phyloP scores from a whole-genome alignment of 164 flowering plant species.

The Liriodendron chinense region DNA sequence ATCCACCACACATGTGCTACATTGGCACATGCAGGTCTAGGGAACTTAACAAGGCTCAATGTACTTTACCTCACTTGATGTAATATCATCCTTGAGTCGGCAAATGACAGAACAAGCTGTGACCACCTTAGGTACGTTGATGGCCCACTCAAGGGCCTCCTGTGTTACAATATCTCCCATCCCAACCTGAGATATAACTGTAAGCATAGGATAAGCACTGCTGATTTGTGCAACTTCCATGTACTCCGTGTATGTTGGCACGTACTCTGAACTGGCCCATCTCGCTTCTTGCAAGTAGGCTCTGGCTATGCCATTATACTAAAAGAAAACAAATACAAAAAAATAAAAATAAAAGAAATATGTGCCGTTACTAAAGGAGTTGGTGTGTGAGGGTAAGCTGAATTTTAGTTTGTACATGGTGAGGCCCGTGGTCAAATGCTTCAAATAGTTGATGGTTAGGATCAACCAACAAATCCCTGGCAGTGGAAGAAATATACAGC shows the following conservation, averaged over 20 bases:
- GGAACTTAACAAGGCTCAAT: too few species aligned
- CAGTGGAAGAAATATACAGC: not conserved
- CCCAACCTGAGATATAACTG: conserved; percentile 13
- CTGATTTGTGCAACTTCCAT: conserved; percentile 9
- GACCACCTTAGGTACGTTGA: conserved; percentile 18
- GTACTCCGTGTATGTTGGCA: conserved; percentile 41
- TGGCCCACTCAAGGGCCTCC: conserved; percentile 31
- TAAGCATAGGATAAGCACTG: conserved; percentile 12
- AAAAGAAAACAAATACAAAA: not conserved
- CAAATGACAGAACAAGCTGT: not conserved
- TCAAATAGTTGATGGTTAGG: too few species aligned
- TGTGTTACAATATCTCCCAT: conserved; percentile 27
- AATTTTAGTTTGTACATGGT: too few species aligned
- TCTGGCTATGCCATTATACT: not conserved
- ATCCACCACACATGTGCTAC: too few species aligned
- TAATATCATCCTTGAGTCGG: not conserved
- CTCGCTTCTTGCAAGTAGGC: conserved; percentile 25
- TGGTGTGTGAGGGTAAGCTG: not conserved
- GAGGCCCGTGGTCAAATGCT: too few species aligned
- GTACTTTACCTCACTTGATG: not conserved
- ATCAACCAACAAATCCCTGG: not conserved
- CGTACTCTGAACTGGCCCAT: conserved; percentile 25
- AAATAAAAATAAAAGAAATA: not conserved
- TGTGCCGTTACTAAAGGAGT: not conserved
- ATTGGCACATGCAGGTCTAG: too few species aligned